Evolutionary conservation across 2,329 filamentous ascomycete genomes (phyloP), one percentile per base, ranked within the genome.

Genomic region (Ophiostoma sp.): DNA sequence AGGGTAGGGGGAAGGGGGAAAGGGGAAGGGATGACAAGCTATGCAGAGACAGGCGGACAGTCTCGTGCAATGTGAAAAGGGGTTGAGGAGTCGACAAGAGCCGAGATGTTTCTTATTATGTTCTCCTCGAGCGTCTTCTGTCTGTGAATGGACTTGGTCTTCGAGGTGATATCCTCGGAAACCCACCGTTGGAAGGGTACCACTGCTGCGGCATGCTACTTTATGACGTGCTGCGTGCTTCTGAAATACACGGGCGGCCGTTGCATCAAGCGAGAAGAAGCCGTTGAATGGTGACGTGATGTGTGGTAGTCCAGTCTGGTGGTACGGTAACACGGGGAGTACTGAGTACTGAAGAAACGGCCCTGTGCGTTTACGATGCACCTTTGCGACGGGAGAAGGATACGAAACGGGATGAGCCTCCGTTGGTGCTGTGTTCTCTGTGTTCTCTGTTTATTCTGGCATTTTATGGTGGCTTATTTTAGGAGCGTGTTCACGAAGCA

Each of bases 151-250:
- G 48, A 17, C 7, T 52, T n/a, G n/a, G n/a, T n/a, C n/a, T 17
- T 48, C 17, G 11, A 15, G 3, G 42, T 48, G 5, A 15, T 52
- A 52, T 63, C 19, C 22, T 28, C 61, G 36, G 36, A 66, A 66
- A 66, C 12, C 36, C 61, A 8, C 61, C 61, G 61, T 28, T 28
- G 36, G 22, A 66, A 1, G 36, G 19, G 61, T 66, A 15, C n/a
- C 61, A 64, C 61, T 45, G 36, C 36, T 45, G 61, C 22, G 61
- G 59, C 9, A 55, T 64, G 36, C 61, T 36, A 66, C 61, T 48
- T 48, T 48, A 19, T 6, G 42, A 45, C 42, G 39, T 4, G 39
- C 39, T 4, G 9, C 15, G 42, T 48, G 42, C 15, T 48, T 48
- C 42, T 48, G 15, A 15, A 48, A 17, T 48, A 45, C 61, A 28